Evolutionary conservation across 2,329 filamentous ascomycete genomes (phyloP).

Genomic region (Ceratocystis harringtonii): DNA sequence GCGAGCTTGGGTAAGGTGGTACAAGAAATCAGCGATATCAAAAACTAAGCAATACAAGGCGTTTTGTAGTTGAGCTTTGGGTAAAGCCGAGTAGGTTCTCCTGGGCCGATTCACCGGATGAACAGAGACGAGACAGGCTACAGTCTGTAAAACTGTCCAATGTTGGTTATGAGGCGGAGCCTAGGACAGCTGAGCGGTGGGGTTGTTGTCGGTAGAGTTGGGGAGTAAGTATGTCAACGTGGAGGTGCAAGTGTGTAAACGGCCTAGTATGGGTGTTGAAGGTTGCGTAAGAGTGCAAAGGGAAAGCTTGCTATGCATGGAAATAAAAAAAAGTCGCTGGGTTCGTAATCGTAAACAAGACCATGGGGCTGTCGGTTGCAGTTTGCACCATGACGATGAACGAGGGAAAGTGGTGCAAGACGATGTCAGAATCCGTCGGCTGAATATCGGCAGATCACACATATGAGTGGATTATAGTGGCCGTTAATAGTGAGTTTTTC

Average conservation of each 20-base stretch:
- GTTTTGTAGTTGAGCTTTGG: not conserved
- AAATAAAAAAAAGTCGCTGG: not conserved
- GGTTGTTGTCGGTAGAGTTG: too few species aligned
- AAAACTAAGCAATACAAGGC: not conserved
- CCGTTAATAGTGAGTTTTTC: accelerated
- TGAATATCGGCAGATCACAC: not conserved
- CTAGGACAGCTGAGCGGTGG: too few species aligned
- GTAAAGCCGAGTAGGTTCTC: not conserved
- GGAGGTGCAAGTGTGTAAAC: too few species aligned
- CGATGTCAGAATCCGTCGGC: not conserved
- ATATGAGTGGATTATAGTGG: too few species aligned
- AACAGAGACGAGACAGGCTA: too few species aligned
- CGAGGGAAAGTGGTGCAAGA: not conserved
- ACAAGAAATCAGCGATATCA: not conserved
- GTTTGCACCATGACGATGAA: not conserved
- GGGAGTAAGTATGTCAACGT: too few species aligned
- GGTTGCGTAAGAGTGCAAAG: not conserved
- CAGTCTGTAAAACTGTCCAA: too few species aligned
- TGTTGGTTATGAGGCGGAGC: too few species aligned
- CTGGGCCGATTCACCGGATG: too few species aligned
- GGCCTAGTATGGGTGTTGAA: too few species aligned
- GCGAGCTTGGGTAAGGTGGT: not conserved
- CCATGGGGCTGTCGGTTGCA: not conserved
- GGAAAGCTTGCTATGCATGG: not conserved
- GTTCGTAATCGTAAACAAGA: not conserved